A percentile compares a stretch with the other conserved stretches of the same genome.
phyloP scores from a whole-genome alignment of 2,329 filamentous ascomycete species.

The Xenoacremonium recifei region DNA sequence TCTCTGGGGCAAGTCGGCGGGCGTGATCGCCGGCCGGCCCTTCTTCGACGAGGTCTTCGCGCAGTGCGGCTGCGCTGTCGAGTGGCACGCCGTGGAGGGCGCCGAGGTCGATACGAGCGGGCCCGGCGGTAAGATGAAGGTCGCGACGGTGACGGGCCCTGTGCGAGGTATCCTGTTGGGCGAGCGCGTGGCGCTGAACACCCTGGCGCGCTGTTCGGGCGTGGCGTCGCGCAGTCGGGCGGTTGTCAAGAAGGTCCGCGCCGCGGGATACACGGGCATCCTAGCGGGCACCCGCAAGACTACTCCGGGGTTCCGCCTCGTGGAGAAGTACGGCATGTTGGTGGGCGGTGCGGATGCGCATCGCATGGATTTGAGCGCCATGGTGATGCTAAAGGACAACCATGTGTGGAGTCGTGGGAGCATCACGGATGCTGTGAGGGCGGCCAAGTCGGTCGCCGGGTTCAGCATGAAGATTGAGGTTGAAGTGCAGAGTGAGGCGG shows the following conservation, averaged over 20 bases:
- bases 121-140: conserved; percentile 48
- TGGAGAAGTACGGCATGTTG: conserved; percentile 98
- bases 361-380: conserved; percentile 83
- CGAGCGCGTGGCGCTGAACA: conserved; percentile 89
- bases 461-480: conserved; percentile 96
- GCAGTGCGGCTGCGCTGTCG: conserved; percentile 86
- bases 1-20: conserved; percentile 68
- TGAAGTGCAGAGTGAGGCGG: conserved; percentile 83
- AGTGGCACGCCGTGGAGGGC: conserved; percentile 84
- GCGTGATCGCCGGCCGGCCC: conserved; percentile 85
- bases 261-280: conserved; percentile 74
- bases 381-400: conserved; percentile 99
- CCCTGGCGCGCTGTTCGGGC: conserved; percentile 85
- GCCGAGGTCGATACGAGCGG: conserved; percentile 56
- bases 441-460: conserved; percentile 80
- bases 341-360: conserved; percentile 91
- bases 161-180: conserved; percentile 80
- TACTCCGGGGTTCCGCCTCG: conserved; percentile 89
- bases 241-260: conserved; percentile 55
- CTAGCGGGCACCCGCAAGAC: conserved; percentile 97
- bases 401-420: conserved; percentile 90
- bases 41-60: conserved; percentile 94
- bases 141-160: conserved; percentile 84
- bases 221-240: conserved; percentile 69
- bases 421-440: conserved; percentile 81